Evolutionary conservation across 371 early-diverging fungal species (phyloP), one percentile per base, ranked within the genome.

Genomic region (Mortierella sp.): DNA sequence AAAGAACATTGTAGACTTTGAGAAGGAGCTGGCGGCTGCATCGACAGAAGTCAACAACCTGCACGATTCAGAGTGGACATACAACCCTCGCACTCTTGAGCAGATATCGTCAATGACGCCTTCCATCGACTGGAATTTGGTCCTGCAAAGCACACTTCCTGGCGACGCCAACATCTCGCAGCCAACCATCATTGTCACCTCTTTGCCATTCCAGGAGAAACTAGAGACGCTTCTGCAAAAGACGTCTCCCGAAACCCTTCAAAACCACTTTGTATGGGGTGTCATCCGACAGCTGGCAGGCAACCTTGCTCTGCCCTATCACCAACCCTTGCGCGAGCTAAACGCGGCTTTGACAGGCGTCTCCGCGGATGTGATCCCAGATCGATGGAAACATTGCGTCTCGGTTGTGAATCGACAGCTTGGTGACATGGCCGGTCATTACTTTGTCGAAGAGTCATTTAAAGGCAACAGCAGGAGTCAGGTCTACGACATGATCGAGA

Each of bases 381-480:
- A 79, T 12, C 83, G 89, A 2, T 74, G 70, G 55, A 77, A 84
- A 24, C 57, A 59, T 2, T 91, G 91, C 67, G 63, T 86, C 19
- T 54, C 50, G 0, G 31, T 60, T 12, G 74, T 83, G 9, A 82
- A 84, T 21, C 28, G 47, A 1, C 54, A 70, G 0, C 67, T 91
- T 56, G 88, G 88, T 1, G 80, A 81, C 17, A 60, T 87, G 19
- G 68, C 83, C 0, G 89, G 88, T 0, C 82, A 88, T 22, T 88
- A 83, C 55, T 89, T 78, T 78, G 79, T 84, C 14, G 54, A 85
- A 61, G 59, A 62, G 39, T 50, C 73, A 2, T 86, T 86, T 46
- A 57, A 58, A 40, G 82, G 79, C 43, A 49, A 63, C 28, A 73
- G 82, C 21, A 70, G 80, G 31, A 56, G 74, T 5, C 73, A 76